Percentiles rank a stretch among this genome's conserved stretches.
Conservation (phyloP, 2,329 filamentous ascomycete genomes). For the Penicillium sp. region DNA sequence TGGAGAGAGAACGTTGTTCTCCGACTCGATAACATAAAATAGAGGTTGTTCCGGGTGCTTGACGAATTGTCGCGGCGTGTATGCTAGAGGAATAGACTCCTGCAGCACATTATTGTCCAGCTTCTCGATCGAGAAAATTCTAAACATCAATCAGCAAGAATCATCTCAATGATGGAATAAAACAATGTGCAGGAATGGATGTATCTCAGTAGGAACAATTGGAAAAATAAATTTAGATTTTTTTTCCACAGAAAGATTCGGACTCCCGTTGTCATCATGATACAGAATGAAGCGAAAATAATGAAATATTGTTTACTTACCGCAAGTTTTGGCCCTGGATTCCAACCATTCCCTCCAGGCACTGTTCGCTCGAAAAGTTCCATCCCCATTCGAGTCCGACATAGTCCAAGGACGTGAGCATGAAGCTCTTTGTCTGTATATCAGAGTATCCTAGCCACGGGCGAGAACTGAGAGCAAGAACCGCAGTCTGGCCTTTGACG, state of each 20-base stretch:
- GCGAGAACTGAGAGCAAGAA: conserved; percentile 84
- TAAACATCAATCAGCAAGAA: conserved; percentile 23
- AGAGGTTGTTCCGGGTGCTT: conserved; percentile 83
- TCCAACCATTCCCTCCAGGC: conserved; percentile 87
- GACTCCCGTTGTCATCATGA: conserved; percentile 41
- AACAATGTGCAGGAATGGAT: not conserved
- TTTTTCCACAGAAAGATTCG: conserved; percentile 41
- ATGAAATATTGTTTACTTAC: conserved; percentile 52
- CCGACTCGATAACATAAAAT: conserved; percentile 91
- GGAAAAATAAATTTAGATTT: conserved; percentile 50
- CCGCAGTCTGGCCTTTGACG: conserved; percentile 76
- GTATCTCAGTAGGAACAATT: conserved; percentile 96
- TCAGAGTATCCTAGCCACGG: conserved; percentile 97
- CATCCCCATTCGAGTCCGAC: conserved; percentile 86
- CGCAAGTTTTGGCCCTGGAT: conserved; percentile 84
- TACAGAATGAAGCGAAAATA: conserved; percentile 27
- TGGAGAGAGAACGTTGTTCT: conserved; percentile 83
- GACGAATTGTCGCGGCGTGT: conserved; percentile 84
- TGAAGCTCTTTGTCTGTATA: conserved; percentile 78
- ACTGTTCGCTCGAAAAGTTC: conserved; percentile 95
- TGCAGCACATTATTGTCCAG: conserved; percentile 81
- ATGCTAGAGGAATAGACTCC: conserved; percentile 78
- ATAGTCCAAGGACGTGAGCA: conserved; percentile 88
- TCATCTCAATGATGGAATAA: not conserved
- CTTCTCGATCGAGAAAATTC: conserved; percentile 88